phyloP scores from a whole-genome alignment of 148 eudicot genomes.

The Silene conica region DNA sequence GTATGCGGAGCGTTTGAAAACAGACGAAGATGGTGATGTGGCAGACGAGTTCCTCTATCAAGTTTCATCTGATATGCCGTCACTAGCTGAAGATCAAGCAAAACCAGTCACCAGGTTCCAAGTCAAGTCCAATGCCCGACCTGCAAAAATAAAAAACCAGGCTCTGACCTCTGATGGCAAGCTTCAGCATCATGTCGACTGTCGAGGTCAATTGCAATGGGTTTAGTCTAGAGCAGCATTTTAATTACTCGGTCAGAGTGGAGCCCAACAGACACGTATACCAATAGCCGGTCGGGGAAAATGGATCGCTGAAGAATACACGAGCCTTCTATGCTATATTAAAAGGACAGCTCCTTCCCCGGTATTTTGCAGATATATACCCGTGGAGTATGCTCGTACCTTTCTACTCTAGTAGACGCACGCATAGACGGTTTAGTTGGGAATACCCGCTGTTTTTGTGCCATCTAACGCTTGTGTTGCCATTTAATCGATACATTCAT shows the following conservation, averaged over 20 bases:
- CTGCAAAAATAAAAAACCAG: conserved; percentile 53
- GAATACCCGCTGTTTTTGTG: no score
- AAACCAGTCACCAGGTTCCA: conserved; percentile 47
- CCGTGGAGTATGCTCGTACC: no score
- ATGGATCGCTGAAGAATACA: background rate
- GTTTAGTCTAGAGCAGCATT: conserved; percentile 27
- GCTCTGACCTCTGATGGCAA: conserved; percentile 46
- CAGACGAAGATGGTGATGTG: conserved; percentile 96
- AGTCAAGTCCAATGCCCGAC: conserved; percentile 45
- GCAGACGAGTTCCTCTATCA: conserved; percentile 83
- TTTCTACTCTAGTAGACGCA: no score
- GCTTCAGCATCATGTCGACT: conserved; percentile 58
- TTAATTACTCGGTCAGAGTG: background rate
- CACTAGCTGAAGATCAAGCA: conserved; percentile 26
- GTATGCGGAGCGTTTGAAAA: conserved; percentile 68
- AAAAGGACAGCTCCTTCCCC: background rate
- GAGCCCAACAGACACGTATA: background rate
- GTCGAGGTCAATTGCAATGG: conserved; percentile 54
- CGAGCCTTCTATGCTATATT: background rate
- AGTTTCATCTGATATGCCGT: conserved; percentile 29
- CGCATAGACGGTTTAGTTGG: no score
- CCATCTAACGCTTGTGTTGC: no score
- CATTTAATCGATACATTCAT: no score
- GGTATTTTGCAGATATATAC: conserved; percentile 1
- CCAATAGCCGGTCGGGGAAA: background rate